These are phyloP conservation scores for Primulina huaijiensis DNA, from an alignment of 257 asterid species.

Conservation along the genomic window DNA sequence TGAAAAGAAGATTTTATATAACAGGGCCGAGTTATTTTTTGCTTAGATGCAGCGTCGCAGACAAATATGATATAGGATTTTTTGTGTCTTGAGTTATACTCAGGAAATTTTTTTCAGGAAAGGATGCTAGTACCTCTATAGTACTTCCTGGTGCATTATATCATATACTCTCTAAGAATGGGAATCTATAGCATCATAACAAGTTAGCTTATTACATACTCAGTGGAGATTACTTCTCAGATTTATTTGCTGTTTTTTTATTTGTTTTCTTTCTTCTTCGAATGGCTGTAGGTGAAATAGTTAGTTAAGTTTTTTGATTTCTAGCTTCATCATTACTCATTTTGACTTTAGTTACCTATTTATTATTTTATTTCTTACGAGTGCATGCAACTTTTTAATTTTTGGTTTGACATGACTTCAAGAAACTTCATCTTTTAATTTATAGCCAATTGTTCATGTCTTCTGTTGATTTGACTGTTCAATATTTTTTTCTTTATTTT, in stretches of 20 bases:
- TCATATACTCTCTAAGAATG: background rate
- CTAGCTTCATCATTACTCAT: background rate
- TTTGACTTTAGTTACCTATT: background rate
- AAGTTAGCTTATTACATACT: background rate
- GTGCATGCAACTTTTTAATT: background rate
- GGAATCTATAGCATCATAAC: background rate
- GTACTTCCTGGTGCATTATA: background rate
- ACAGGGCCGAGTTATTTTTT: background rate
- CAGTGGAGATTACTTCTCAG: background rate
- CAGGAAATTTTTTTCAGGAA: background rate
- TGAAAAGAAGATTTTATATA: slow-evolving; percentile 1
- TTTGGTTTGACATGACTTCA: no score
- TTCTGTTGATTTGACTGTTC: no score
- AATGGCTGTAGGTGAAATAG: background rate
- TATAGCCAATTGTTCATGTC: no score
- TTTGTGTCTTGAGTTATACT: background rate
- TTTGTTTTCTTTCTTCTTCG: no score
- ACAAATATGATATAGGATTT: background rate
- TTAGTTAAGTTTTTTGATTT: no score
- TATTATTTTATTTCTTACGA: background rate
- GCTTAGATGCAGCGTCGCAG: background rate
- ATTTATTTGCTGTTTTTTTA: no score
- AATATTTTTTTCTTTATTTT: no score
- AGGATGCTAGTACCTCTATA: background rate
- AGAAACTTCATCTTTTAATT: no score